These are phyloP conservation scores for Citrullus colocynthis DNA, from an alignment of 306 rosid species.

Conservation along the genomic window DNA sequence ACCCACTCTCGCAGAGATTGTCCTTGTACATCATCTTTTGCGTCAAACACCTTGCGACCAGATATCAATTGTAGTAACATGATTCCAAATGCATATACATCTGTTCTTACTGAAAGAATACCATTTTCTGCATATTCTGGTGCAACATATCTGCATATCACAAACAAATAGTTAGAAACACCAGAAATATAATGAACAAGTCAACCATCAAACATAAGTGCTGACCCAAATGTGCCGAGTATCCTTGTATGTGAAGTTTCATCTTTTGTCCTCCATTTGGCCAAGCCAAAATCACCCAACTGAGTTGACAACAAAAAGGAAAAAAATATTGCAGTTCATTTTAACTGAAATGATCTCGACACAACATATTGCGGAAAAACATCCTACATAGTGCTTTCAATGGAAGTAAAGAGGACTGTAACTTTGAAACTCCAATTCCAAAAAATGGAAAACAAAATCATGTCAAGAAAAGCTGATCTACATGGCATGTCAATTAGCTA, in stretches of 20 bases:
- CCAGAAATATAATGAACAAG: not conserved
- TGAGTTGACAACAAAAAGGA: constrained; percentile 13
- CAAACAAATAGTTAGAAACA: not conserved
- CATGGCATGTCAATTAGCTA: too few species aligned
- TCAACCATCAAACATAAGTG: not conserved
- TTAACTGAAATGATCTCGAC: not conserved
- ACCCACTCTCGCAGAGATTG: constrained; percentile 72
- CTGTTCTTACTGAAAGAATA: constrained; percentile 49
- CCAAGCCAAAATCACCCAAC: constrained; percentile 88
- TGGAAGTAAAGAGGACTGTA: not conserved
- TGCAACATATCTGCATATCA: constrained; percentile 54
- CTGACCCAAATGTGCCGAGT: constrained; percentile 83
- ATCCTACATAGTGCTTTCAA: not conserved
- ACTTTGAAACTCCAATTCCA: too few species aligned
- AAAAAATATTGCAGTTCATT: not conserved
- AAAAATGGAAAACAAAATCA: too few species aligned
- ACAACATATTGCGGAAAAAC: not conserved
- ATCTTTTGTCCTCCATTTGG: constrained; percentile 53
- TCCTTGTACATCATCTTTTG: constrained; percentile 19
- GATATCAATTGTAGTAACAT: constrained; percentile 58
- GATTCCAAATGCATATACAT: constrained; percentile 62
- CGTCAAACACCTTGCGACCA: constrained; percentile 37
- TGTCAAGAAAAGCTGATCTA: too few species aligned
- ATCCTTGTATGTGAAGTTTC: constrained; percentile 46
- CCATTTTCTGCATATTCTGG: constrained; percentile 81